These are phyloP conservation scores for Nowakowskiella sp. DNA, from an alignment of 192 early-diverging fungal genomes.

Conservation along the genomic window DNA sequence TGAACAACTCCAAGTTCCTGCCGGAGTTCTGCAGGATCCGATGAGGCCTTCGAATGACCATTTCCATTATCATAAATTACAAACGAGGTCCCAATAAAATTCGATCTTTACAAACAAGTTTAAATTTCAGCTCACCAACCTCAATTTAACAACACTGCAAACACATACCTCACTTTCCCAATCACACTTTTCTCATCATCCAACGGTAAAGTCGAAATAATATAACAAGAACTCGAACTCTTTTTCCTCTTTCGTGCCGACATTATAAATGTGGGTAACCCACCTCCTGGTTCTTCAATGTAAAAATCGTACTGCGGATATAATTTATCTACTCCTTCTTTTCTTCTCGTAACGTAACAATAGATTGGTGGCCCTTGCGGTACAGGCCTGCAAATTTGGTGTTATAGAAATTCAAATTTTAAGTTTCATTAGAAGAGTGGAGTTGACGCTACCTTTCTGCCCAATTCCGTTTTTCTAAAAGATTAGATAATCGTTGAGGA, in stretches of 20 bases:
- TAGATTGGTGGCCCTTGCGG: constrained; percentile 56
- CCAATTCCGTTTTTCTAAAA: too few species aligned
- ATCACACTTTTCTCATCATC: constrained; percentile 14
- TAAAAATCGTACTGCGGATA: constrained; percentile 65
- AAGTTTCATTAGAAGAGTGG: too few species aligned
- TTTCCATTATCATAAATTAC: constrained; percentile 56
- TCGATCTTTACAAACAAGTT: constrained; percentile 57
- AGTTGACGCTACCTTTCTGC: too few species aligned
- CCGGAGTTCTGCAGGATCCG: constrained; percentile 26
- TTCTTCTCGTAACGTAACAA: constrained; percentile 57
- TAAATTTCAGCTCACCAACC: constrained; percentile 10
- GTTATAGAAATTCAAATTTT: too few species aligned
- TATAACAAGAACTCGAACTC: constrained; percentile 53
- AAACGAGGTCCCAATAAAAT: constrained; percentile 81
- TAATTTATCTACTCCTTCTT: constrained; percentile 53
- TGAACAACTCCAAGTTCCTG: constrained; percentile 68
- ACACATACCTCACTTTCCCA: constrained; percentile 35
- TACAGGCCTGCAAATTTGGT: constrained; percentile 69
- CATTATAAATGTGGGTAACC: constrained; percentile 47
- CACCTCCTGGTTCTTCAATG: constrained; percentile 48
- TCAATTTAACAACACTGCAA: constrained; percentile 7
- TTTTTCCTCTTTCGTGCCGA: constrained; percentile 65
- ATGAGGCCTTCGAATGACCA: constrained; percentile 27
- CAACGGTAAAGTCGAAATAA: constrained; percentile 33
- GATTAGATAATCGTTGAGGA: too few species aligned